phyloP scores from a whole-genome alignment of 2,329 filamentous ascomycete genomes.

The Arthrinium phaeospermum region DNA sequence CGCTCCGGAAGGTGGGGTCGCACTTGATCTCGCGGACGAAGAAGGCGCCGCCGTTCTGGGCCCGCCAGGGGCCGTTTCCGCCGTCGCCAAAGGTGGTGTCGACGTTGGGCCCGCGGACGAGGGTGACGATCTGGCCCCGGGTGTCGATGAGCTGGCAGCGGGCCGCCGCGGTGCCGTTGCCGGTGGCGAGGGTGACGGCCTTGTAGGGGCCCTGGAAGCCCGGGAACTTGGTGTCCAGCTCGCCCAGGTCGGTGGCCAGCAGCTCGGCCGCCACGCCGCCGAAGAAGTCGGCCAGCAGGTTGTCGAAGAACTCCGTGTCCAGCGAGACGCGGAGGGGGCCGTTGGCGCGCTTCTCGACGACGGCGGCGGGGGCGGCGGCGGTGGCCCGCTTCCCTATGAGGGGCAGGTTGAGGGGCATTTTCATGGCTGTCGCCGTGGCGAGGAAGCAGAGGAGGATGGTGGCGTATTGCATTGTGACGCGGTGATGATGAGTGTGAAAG shows the following conservation, averaged over 20 bases:
- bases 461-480: slow-evolving; percentile 5
- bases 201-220: not conserved
- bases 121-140: not conserved
- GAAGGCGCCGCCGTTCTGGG: not conserved
- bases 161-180: not conserved
- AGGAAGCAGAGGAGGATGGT: slow-evolving; percentile 13
- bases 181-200: not conserved
- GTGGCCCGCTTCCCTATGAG: not conserved
- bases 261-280: not conserved
- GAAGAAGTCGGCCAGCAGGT: not conserved
- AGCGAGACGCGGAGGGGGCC: not conserved
- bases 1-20: not conserved
- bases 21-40: not conserved
- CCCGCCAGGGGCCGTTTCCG: not conserved
- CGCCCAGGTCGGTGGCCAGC: not conserved
- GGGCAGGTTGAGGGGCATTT: not conserved
- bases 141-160: slow-evolving; percentile 11
- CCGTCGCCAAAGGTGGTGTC: not conserved
- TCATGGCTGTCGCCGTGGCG: not conserved
- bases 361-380: not conserved
- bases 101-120: slow-evolving; percentile 6
- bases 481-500: not conserved
- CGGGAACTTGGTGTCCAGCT: not conserved
- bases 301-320: not conserved
- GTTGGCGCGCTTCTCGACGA: not conserved